Evolutionary conservation across 2,329 filamentous ascomycete species (phyloP), one percentile per base, ranked within the genome.

Genomic region (Pyrenochaeta sp.): DNA sequence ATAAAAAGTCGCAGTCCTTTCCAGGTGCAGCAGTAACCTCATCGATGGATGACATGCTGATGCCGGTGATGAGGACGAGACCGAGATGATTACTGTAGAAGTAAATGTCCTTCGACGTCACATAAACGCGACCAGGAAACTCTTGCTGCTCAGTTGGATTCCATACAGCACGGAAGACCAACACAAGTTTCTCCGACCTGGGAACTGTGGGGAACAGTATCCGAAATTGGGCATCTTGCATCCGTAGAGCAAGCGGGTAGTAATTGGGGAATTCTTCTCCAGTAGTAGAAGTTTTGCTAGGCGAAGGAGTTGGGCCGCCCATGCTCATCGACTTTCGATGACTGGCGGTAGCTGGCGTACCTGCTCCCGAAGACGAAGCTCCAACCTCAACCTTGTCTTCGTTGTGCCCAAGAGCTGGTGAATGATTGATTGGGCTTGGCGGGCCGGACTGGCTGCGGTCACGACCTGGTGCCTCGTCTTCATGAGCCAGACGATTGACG

Each of bases 21-120:
- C 95, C 95, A 11, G 92, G 89, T 1, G 92, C 92, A 32, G 91
- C 91, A 20, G 92, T 97, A 36, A 98, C 91, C 75, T 98, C 95
- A 7, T 87, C 87, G 51, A 99, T 91, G 17, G 85, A 87, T 49
- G 88, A 84, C 51, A 99, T 81, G 49, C 84, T 87, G 45, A 96
- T 86, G 14, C 86, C 86, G 45, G 92, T 94, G 1, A 94, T 90
- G 31, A 97, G 83, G 0, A 98, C 90, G 5, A 99, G 83, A 5
- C 95, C 95, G 73, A 97, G 87, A 70, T 97, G 91, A 69, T 98
- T 90, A 66, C 93, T 96, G 77, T 97, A 99, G 71, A 99, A 98
- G 75, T 96, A 98, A 73, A 99, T 87, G 60, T 93, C 90, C 57
- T 89, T 87, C 0, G 89, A 83, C 0, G 94, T 98, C 54, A 97